Evolutionary conservation across 1,284 basidiomycete genomes (phyloP), one percentile per base, ranked within the genome.

Genomic region (Malassezia restricta): DNA sequence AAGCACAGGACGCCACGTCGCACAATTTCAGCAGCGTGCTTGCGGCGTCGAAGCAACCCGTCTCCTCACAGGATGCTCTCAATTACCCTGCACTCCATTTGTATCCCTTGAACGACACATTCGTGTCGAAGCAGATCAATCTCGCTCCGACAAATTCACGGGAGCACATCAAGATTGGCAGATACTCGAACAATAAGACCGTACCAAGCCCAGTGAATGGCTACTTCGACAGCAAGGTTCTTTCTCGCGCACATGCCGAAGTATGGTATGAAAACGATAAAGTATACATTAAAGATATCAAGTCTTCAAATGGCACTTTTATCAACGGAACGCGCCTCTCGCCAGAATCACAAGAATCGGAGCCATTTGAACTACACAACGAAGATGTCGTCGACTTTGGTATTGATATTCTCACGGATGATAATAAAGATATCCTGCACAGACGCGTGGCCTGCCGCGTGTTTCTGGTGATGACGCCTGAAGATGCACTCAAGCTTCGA

Each of bases 371-470:
- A 75, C 81, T 99, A 39, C 91, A 94, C 77, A 85, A 82, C 42
- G 91, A 94, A 66, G 91, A 96, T 72, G 85, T 91, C 59, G 83
- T 88, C 40, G 91, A 96, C 81, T 95, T 95, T 71, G 91, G 92
- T 56, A 98, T 98, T 73, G 94, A 98, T 76, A 98, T 98, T 58
- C 86, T 95, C 51, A 88, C 88, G 57, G 92, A 99, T 71, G 94
- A 98, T 77, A 95, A 94, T 79, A 89, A 90, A 76, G 90, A 89
- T 0, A 90, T 95, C 58, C 84, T 98, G 43, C 92, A 98, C 75
- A 91, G 96, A 78, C 96, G 96, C 74, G 94, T 98, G 37, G 87
- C 92, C 8, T 89, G 90, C 11, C 86, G 87, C 40, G 88, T 90
- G 31, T 82, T 89, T 55, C 87, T 91, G 62, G 83, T 94, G 8